Conservation (phyloP, 352 stramenopile species). For the Phytophthora sojae region DNA sequence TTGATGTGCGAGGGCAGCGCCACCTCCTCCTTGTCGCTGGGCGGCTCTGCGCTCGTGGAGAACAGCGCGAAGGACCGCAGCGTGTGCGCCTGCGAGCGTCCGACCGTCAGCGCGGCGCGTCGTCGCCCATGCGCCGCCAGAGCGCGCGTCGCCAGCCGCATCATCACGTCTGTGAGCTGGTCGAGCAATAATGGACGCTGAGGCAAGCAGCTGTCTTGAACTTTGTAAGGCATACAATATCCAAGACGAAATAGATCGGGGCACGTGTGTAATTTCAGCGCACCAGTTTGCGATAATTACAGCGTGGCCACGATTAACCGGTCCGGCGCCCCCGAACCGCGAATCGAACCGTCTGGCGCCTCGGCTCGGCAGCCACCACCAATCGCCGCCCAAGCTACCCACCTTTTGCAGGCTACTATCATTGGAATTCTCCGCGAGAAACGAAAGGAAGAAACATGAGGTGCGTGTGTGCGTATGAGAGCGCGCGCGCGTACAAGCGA, state of each 20-base stretch:
- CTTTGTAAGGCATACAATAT: background rate
- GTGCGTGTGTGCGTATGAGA: conserved; percentile 27
- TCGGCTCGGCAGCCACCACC: conserved; percentile 24
- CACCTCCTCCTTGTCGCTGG: conserved; percentile 15
- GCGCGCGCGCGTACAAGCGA: background rate
- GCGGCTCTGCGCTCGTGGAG: conserved; percentile 12
- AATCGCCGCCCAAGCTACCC: conserved; percentile 27
- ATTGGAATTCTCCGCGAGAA: conserved; percentile 78
- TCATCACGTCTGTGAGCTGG: conserved; percentile 8
- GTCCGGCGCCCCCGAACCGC: conserved; percentile 14
- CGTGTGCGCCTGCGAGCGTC: background rate
- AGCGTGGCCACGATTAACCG: conserved; percentile 6
- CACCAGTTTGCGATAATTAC: background rate
- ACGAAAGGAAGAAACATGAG: conserved; percentile 72
- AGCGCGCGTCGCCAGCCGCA: conserved; percentile 22
- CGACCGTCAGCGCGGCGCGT: conserved; percentile 9
- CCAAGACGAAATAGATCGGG: background rate
- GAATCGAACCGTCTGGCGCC: conserved; percentile 7
- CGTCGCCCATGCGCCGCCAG: conserved; percentile 19
- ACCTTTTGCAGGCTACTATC: conserved; percentile 23
- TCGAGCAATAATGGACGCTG: background rate
- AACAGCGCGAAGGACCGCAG: conserved; percentile 8
- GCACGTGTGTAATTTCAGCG: background rate
- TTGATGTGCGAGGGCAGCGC: conserved; percentile 79
- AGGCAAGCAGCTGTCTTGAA: background rate